These are phyloP conservation scores for Pseudofabraea citricarpa DNA, from an alignment of 2,329 filamentous ascomycete species.

Conservation along the genomic window DNA sequence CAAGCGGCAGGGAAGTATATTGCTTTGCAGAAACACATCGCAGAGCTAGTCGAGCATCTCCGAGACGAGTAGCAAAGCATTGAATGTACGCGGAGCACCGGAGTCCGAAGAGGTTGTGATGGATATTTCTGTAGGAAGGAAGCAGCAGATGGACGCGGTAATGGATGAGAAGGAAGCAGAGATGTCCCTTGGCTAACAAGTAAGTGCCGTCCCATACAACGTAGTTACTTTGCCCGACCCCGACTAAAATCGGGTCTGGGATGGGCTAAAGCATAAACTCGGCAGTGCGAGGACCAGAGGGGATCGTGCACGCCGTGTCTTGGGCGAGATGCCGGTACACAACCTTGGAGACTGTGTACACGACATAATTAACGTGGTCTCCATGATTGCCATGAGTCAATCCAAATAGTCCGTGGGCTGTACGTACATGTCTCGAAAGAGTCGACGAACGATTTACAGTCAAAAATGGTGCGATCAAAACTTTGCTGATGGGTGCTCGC, in stretches of 20 bases:
- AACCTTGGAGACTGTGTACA: too few relatives aligned
- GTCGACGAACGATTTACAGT: too few relatives aligned
- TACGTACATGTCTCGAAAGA: too few relatives aligned
- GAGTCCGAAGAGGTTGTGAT: slow-evolving; percentile 21
- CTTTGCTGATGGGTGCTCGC: too few relatives aligned
- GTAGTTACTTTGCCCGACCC: too few relatives aligned
- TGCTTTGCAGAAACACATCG: slow-evolving; percentile 36
- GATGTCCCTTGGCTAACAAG: slow-evolving; percentile 30
- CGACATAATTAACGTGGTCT: too few relatives aligned
- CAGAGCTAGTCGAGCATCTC: slow-evolving; percentile 36
- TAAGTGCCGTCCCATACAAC: too few relatives aligned
- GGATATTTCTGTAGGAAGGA: slow-evolving; percentile 27
- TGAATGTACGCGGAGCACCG: slow-evolving; percentile 26
- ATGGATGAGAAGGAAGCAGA: slow-evolving; percentile 24
- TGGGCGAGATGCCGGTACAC: slow-evolving; percentile 14
- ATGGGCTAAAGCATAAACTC: background rate
- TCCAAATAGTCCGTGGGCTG: too few relatives aligned
- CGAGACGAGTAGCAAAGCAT: slow-evolving; percentile 29
- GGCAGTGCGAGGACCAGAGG: slow-evolving; percentile 16
- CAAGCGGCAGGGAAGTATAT: slow-evolving; percentile 32
- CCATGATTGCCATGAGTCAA: too few relatives aligned
- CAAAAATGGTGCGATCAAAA: too few relatives aligned
- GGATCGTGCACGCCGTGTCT: slow-evolving; percentile 11
- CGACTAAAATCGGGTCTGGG: background rate
- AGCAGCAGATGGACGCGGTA: slow-evolving; percentile 18